phyloP scores from a whole-genome alignment of 2,329 filamentous ascomycete species.

The Penicillium sp. region DNA sequence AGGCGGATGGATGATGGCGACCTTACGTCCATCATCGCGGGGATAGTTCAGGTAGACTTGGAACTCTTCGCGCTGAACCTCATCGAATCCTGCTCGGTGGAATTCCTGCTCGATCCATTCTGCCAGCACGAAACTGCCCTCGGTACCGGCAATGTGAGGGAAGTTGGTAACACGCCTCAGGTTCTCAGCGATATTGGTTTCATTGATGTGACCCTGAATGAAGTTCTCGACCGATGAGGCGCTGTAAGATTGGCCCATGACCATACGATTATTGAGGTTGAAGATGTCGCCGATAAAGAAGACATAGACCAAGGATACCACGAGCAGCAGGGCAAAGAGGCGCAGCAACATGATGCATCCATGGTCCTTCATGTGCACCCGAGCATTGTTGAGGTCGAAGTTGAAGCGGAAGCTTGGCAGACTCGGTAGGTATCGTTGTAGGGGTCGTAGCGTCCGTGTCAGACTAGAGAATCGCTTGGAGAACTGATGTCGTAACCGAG shows the following conservation, averaged over 20 bases:
- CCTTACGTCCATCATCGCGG: slow-evolving; percentile 65
- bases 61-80: slow-evolving; percentile 71
- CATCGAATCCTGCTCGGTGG: slow-evolving; percentile 64
- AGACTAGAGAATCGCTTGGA: slow-evolving; percentile 55
- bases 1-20: slow-evolving; percentile 70
- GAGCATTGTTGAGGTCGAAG: slow-evolving; percentile 35
- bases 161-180: slow-evolving; percentile 73
- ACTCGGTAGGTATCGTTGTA: slow-evolving; percentile 44
- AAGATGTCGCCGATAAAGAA: slow-evolving; percentile 84
- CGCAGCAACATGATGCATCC: slow-evolving; percentile 66
- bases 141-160: slow-evolving; percentile 88
- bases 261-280: slow-evolving; percentile 59
- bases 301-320: slow-evolving; percentile 73
- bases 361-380: slow-evolving; percentile 42
- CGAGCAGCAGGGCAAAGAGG: slow-evolving; percentile 66
- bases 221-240: slow-evolving; percentile 74
- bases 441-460: slow-evolving; percentile 51
- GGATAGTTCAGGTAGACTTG: slow-evolving; percentile 93
- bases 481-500: slow-evolving; percentile 46
- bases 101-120: slow-evolving; percentile 80
- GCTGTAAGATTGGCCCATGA: slow-evolving; percentile 67
- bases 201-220: slow-evolving; percentile 68
- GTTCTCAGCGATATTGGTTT: slow-evolving; percentile 63
- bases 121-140: slow-evolving; percentile 82
- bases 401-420: slow-evolving; percentile 39